Conservation (phyloP, 2,329 filamentous ascomycete genomes). For the Hypoxylon sp. region DNA sequence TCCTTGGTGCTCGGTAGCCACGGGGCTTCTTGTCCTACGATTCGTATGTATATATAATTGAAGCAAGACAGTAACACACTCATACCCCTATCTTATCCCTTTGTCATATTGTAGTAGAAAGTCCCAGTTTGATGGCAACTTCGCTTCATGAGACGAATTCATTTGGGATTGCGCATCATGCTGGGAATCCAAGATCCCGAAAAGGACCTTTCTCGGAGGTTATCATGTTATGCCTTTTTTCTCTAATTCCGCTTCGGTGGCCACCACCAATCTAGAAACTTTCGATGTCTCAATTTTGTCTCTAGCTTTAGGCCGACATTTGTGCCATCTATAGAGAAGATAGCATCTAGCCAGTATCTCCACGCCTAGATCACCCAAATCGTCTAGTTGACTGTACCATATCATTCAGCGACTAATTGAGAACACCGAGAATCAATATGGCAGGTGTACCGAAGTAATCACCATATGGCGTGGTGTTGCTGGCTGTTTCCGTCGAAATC, state of each 20-base stretch:
- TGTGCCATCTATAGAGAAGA: too few species aligned
- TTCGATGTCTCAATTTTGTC: conserved; percentile 41
- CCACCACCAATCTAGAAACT: conserved; percentile 20
- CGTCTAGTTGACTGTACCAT: too few species aligned
- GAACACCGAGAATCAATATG: too few species aligned
- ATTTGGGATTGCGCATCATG: neutral
- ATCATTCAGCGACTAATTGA: too few species aligned
- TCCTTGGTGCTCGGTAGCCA: neutral
- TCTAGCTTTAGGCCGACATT: conserved; percentile 19
- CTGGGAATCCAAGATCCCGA: neutral
- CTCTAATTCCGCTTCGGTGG: neutral
- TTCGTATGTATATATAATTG: conserved; percentile 20
- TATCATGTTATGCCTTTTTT: neutral
- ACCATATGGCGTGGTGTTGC: too few species aligned
- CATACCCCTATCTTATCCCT: neutral
- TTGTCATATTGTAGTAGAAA: conserved; percentile 1
- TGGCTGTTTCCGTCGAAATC: too few species aligned
- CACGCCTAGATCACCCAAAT: conserved; percentile 38
- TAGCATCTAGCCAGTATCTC: too few species aligned
- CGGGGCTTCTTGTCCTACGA: neutral
- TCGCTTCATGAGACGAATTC: conserved; percentile 5
- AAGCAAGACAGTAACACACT: conserved; percentile 35
- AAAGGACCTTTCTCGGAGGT: neutral
- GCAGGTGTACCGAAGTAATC: too few species aligned
- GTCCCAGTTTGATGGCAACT: neutral